phyloP scores from a whole-genome alignment of 257 asterid genomes.

The Nicotiana tabacum region DNA sequence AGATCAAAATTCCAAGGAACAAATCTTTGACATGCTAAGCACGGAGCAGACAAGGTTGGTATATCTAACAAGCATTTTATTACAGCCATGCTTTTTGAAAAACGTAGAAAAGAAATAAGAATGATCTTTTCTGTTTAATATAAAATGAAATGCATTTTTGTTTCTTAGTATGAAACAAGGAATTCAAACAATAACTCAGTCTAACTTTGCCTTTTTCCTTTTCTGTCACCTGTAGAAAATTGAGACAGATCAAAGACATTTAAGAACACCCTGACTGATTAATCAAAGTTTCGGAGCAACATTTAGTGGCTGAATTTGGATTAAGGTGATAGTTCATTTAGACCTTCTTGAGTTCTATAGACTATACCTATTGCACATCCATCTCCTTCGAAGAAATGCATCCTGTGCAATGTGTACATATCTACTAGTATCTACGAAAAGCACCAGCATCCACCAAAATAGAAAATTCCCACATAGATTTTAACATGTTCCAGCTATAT shows the following conservation, averaged over 20 bases:
- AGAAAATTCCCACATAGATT: not conserved
- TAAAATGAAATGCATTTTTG: not conserved
- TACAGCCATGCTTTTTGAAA: not conserved
- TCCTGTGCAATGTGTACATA: not conserved
- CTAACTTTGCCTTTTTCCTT: not conserved
- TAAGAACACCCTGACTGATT: not conserved
- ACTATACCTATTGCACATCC: no score
- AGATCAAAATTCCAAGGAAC: not conserved
- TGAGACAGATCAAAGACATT: not conserved
- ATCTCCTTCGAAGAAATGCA: not conserved
- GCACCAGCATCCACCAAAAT: not conserved
- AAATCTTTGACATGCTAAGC: not conserved
- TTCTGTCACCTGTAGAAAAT: not conserved
- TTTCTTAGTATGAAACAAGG: not conserved
- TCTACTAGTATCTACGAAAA: not conserved
- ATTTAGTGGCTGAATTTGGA: not conserved
- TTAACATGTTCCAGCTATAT: not conserved
- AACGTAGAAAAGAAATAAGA: not conserved
- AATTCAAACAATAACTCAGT: not conserved
- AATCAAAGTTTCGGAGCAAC: not conserved
- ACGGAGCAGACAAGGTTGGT: not conserved
- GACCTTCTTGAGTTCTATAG: no score
- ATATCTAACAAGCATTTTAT: not conserved
- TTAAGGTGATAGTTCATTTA: not conserved
- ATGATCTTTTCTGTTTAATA: not conserved